Percentiles rank a stretch among this genome's conserved stretches.
phyloP scores from a whole-genome alignment of 2,329 filamentous ascomycete genomes.

The Aspergillus vadensis region DNA sequence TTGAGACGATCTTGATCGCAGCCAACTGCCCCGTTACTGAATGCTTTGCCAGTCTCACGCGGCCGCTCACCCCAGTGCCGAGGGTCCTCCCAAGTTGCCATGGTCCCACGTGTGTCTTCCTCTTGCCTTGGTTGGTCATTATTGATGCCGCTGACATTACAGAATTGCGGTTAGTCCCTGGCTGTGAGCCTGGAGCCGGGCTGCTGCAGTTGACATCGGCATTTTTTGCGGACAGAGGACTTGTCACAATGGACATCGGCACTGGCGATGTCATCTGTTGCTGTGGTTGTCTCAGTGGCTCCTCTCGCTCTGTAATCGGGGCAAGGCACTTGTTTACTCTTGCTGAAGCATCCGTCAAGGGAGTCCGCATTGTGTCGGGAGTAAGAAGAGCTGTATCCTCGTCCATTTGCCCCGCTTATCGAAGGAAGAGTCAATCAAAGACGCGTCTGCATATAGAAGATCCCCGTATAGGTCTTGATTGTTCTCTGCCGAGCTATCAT shows the following conservation, averaged over 20 bases:
- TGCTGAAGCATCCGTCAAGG: constrained; percentile 53
- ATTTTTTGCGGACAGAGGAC: constrained; percentile 29
- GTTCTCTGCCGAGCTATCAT: too few species aligned
- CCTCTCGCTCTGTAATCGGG: constrained; percentile 20
- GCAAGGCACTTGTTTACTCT: constrained; percentile 50
- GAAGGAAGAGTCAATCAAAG: constrained; percentile 15
- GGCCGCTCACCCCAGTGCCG: constrained; percentile 84
- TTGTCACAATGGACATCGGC: constrained; percentile 31
- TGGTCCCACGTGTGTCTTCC: constrained; percentile 80
- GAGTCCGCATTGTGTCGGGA: constrained; percentile 33
- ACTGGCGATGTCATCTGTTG: constrained; percentile 26
- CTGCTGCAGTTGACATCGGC: constrained; percentile 57
- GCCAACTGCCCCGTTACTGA: constrained; percentile 75
- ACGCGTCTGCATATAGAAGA: not conserved
- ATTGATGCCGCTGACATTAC: constrained; percentile 60
- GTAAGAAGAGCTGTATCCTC: constrained; percentile 11
- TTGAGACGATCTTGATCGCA: constrained; percentile 94
- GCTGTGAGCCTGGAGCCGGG: constrained; percentile 51
- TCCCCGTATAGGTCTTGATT: not conserved
- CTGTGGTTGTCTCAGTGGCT: constrained; percentile 14
- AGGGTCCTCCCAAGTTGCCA: constrained; percentile 91
- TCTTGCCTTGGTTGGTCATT: constrained; percentile 55
- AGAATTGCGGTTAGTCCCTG: constrained; percentile 54
- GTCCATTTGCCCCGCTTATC: constrained; percentile 30
- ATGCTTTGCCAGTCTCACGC: constrained; percentile 84